Conservation (phyloP, 75 land plant species). For the Isoetes taiwanensis region DNA sequence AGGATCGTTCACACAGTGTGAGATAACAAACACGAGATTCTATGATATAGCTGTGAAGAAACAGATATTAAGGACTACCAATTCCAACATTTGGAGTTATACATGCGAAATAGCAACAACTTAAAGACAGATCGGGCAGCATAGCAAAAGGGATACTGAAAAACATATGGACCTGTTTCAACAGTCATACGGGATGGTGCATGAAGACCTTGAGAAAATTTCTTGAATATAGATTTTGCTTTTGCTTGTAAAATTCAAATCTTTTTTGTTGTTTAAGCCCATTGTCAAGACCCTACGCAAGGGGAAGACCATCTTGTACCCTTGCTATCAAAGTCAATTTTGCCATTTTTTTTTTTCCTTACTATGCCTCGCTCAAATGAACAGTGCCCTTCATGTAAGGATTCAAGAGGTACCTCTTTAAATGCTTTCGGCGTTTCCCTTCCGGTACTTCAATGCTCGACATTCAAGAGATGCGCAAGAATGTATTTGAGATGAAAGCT, state of each 20-base stretch:
- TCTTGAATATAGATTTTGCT: conserved; percentile 82
- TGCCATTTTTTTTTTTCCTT: conserved; percentile 61
- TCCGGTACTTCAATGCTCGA: too few species aligned
- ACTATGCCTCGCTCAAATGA: too few species aligned
- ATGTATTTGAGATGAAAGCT: too few species aligned
- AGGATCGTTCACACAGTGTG: conserved; percentile 94
- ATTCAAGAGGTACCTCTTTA: too few species aligned
- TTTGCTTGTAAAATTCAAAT: conserved; percentile 82
- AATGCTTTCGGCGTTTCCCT: too few species aligned
- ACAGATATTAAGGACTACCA: background rate
- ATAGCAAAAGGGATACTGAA: conserved; percentile 33
- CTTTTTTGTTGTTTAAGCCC: conserved; percentile 61
- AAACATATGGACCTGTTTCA: conserved; percentile 78
- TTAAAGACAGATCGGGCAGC: background rate
- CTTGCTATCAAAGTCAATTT: conserved; percentile 94
- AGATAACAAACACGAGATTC: conserved; percentile 91
- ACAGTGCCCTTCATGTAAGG: too few species aligned
- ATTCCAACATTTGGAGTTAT: background rate
- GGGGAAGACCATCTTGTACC: conserved; percentile 86
- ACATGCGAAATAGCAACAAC: background rate
- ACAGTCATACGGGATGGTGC: conserved; percentile 92
- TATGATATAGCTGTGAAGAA: conserved; percentile 62
- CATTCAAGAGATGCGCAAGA: too few species aligned
- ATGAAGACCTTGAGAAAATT: conserved; percentile 63
- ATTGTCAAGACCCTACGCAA: conserved; percentile 91